Evolutionary conservation across 495 filamentous ascomycete genomes (phyloP).

Genomic region (Aspergillus incahuasiensis): DNA sequence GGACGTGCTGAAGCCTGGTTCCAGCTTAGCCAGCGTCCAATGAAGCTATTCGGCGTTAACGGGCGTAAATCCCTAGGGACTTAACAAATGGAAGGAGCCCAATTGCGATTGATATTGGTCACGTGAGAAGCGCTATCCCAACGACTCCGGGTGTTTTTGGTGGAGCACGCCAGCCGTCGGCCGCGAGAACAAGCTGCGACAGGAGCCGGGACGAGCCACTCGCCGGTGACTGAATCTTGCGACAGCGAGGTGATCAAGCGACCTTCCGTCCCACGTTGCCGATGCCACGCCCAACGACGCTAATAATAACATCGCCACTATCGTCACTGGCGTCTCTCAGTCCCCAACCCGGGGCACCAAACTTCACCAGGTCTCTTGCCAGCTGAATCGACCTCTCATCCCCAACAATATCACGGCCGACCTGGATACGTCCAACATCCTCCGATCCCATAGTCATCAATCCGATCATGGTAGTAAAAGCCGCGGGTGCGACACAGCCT

Average conservation of each 20-base stretch:
- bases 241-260: constrained; percentile 49
- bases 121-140: not conserved
- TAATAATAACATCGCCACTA: constrained; percentile 72
- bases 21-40: not conserved
- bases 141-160: not conserved
- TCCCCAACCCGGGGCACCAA: constrained; percentile 85
- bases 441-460: constrained; percentile 95
- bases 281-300: constrained; percentile 88
- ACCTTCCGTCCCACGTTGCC: constrained; percentile 95
- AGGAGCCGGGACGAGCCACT: not conserved
- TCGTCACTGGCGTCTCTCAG: constrained; percentile 70
- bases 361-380: constrained; percentile 75
- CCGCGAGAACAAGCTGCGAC: not conserved
- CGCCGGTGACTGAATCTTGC: constrained; percentile 4
- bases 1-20: not conserved
- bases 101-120: not conserved
- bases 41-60: not conserved
- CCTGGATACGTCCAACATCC: constrained; percentile 60
- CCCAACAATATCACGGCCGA: constrained; percentile 68
- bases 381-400: constrained; percentile 72
- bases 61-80: not conserved
- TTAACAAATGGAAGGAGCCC: not conserved
- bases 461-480: constrained; percentile 66
- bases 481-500: constrained; percentile 70
- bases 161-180: not conserved